Conservation (phyloP, 148 eudicot genomes). For the Cornus kousa region DNA sequence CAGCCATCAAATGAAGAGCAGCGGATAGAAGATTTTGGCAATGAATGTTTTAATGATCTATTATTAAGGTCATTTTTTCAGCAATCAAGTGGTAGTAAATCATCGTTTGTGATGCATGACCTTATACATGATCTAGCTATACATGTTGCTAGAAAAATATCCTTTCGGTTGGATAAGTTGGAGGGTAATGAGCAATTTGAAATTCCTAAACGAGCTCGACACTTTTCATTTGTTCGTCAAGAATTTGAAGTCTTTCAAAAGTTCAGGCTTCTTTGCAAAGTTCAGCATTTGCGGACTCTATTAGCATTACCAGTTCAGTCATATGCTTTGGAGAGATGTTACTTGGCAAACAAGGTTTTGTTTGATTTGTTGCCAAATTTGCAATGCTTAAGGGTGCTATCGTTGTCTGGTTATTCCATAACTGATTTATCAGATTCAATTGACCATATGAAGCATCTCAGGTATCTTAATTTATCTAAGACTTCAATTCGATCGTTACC, state of each 20-base stretch:
- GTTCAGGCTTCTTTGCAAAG: neutral
- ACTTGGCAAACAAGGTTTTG: no score
- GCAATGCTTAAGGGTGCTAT: neutral
- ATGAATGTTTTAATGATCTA: neutral
- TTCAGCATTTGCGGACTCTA: no score
- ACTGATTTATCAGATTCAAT: neutral
- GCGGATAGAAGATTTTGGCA: neutral
- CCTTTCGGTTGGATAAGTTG: neutral
- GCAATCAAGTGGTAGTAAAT: neutral
- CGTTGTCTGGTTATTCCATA: neutral
- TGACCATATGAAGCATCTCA: constrained; percentile 12
- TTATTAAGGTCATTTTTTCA: neutral
- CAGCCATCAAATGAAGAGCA: neutral
- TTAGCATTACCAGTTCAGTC: no score
- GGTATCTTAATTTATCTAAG: no score
- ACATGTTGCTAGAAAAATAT: neutral
- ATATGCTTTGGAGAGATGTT: no score
- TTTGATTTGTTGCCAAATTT: no score
- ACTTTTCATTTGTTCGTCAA: neutral
- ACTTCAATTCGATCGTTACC: no score
- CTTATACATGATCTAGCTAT: neutral
- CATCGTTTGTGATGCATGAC: constrained; percentile 1
- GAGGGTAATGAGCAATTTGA: neutral
- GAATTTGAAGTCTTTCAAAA: neutral
- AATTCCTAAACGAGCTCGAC: neutral